Evolutionary conservation across 345 rosid genomes (phyloP).

Genomic region (Hibiscus syriacus): DNA sequence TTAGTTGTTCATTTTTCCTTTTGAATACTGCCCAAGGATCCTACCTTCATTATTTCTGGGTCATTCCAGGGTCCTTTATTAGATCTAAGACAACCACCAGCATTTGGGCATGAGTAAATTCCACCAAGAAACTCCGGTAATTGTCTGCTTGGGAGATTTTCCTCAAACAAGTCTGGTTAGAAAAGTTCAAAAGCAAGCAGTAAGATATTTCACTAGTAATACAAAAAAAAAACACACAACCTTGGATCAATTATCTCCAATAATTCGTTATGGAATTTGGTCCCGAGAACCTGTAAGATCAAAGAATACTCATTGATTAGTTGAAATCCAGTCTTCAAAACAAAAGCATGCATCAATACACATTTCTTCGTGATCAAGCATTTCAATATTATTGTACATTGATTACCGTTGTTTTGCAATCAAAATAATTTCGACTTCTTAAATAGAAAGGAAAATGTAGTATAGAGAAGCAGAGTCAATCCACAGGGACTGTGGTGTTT

Average conservation of each 20-base stretch:
- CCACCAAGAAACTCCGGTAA: slow-evolving; percentile 97
- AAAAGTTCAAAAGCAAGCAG: too few relatives aligned
- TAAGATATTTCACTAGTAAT: not conserved
- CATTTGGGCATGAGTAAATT: slow-evolving; percentile 62
- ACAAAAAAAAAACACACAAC: slow-evolving; percentile 34
- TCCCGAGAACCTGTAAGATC: slow-evolving; percentile 67
- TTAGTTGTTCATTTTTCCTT: not conserved
- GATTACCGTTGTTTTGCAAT: too few relatives aligned
- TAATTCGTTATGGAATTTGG: slow-evolving; percentile 59
- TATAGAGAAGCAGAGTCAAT: too few relatives aligned
- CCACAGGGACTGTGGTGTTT: too few relatives aligned
- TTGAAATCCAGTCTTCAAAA: slow-evolving; percentile 5
- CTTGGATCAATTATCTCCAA: slow-evolving; percentile 75
- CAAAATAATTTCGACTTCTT: too few relatives aligned
- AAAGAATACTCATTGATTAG: slow-evolving; percentile 20
- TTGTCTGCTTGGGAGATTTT: slow-evolving; percentile 49
- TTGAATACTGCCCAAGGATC: slow-evolving; percentile 12
- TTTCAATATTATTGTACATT: slow-evolving; percentile 34
- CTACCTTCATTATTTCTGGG: slow-evolving; percentile 76
- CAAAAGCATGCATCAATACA: not conserved
- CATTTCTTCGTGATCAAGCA: not conserved
- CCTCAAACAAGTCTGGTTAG: slow-evolving; percentile 9
- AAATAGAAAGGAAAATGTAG: too few relatives aligned
- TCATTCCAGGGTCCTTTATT: slow-evolving; percentile 95
- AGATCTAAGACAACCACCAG: slow-evolving; percentile 78